phyloP scores from a whole-genome alignment of 2,329 filamentous ascomycete genomes.

The Colletotrichum sp. region DNA sequence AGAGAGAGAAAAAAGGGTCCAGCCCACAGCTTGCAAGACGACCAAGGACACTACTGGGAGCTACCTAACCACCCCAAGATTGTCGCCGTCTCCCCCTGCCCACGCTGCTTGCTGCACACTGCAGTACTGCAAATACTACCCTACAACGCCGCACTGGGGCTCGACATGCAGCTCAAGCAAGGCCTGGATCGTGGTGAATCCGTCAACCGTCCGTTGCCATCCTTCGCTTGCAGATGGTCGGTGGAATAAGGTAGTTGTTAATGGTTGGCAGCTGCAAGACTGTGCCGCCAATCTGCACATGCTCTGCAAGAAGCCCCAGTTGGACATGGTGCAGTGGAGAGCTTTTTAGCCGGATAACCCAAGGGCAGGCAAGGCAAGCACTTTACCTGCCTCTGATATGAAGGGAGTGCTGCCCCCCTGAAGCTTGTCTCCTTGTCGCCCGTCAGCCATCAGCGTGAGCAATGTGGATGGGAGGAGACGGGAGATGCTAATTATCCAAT shows the following conservation, averaged over 20 bases:
- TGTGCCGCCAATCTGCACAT: not conserved
- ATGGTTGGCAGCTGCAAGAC: constrained; percentile 2
- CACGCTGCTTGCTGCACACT: not conserved
- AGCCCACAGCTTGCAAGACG: not conserved
- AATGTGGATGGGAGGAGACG: not conserved
- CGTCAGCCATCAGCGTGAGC: not conserved
- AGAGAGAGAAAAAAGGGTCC: constrained; percentile 1
- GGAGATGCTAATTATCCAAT: not conserved
- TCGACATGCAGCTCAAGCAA: not conserved
- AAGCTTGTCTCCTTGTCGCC: not conserved
- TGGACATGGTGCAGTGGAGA: not conserved
- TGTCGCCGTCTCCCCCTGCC: not conserved
- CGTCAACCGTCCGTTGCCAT: not conserved
- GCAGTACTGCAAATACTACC: not conserved
- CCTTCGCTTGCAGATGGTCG: not conserved
- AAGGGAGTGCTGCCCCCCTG: not conserved
- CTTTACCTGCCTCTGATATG: not conserved
- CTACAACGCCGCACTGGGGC: not conserved
- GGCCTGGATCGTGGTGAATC: constrained; percentile 2
- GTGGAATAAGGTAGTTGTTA: not conserved
- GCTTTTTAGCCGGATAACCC: not conserved
- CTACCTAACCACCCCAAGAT: not conserved
- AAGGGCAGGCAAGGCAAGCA: not conserved
- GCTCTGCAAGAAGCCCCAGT: not conserved
- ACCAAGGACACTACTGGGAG: not conserved